These are phyloP conservation scores for Pseudocercospora cruenta DNA, from an alignment of 2,329 filamentous ascomycete species.

Conservation along the genomic window DNA sequence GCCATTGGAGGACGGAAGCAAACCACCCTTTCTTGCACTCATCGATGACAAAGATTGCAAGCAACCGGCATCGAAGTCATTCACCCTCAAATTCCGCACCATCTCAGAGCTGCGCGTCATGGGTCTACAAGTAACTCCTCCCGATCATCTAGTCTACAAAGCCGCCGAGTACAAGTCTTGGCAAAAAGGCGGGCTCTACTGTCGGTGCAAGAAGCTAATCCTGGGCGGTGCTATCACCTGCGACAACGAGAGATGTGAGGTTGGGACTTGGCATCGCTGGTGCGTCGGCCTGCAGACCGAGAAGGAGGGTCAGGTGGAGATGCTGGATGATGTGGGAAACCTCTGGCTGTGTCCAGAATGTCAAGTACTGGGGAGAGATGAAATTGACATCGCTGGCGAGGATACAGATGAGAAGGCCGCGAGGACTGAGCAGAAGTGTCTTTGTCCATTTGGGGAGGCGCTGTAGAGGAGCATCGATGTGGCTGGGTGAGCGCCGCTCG, in stretches of 20 bases:
- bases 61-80: background rate
- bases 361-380: background rate
- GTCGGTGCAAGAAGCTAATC: background rate
- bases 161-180: background rate
- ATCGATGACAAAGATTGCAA: background rate
- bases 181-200: background rate
- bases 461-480: background rate
- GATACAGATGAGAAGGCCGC: background rate
- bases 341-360: background rate
- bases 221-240: background rate
- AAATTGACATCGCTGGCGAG: background rate
- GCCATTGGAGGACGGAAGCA: background rate
- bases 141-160: background rate
- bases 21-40: background rate
- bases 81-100: slow-evolving; percentile 1
- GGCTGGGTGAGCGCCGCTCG: background rate
- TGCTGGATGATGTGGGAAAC: background rate
- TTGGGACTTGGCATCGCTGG: background rate
- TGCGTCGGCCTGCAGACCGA: background rate
- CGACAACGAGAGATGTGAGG: background rate
- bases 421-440: background rate
- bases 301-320: background rate
- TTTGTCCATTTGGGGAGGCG: background rate
- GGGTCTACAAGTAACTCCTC: background rate
- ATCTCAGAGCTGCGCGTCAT: background rate